Evolutionary conservation across 495 filamentous ascomycete genomes (phyloP).

Genomic region (Penicillium desertorum): DNA sequence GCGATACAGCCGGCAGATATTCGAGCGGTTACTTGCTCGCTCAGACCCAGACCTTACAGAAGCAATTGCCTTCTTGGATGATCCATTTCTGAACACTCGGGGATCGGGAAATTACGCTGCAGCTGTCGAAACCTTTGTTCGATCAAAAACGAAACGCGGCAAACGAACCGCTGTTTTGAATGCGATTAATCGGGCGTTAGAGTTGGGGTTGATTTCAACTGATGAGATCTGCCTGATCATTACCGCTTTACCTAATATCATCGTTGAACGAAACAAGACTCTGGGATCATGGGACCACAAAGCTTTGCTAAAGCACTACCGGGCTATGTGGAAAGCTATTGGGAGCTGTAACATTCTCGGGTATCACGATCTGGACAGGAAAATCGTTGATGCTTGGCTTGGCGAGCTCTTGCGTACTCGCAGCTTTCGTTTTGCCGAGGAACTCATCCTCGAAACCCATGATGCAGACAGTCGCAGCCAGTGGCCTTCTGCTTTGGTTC

Average conservation of each 20-base stretch:
- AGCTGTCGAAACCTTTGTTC: constrained; percentile 25
- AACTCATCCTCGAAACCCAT: constrained; percentile 35
- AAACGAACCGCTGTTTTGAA: constrained; percentile 26
- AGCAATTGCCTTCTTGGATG: constrained; percentile 44
- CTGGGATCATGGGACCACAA: constrained; percentile 18
- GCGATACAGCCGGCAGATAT: constrained; percentile 42
- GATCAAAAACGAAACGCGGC: constrained; percentile 15
- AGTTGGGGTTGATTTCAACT: constrained; percentile 39
- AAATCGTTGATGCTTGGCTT: constrained; percentile 37
- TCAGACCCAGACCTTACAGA: constrained; percentile 21
- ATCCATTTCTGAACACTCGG: constrained; percentile 40
- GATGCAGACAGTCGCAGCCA: constrained; percentile 9
- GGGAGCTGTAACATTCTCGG: constrained; percentile 39
- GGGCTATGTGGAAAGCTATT: constrained; percentile 43
- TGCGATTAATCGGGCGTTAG: constrained; percentile 36
- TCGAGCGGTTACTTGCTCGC: constrained; percentile 35
- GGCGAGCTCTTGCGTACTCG: constrained; percentile 21
- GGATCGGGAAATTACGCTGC: constrained; percentile 43
- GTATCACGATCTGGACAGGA: constrained; percentile 33
- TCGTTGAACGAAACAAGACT: constrained; percentile 22
- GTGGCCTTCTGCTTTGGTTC: constrained; percentile 35
- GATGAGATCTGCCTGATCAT: constrained; percentile 40
- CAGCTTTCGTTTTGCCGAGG: constrained; percentile 31
- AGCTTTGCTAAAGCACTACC: constrained; percentile 25
- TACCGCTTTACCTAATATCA: constrained; percentile 23